These are phyloP conservation scores for Podospora bellae-mahoneyi DNA, from an alignment of 495 filamentous ascomycete species.

Conservation along the genomic window DNA sequence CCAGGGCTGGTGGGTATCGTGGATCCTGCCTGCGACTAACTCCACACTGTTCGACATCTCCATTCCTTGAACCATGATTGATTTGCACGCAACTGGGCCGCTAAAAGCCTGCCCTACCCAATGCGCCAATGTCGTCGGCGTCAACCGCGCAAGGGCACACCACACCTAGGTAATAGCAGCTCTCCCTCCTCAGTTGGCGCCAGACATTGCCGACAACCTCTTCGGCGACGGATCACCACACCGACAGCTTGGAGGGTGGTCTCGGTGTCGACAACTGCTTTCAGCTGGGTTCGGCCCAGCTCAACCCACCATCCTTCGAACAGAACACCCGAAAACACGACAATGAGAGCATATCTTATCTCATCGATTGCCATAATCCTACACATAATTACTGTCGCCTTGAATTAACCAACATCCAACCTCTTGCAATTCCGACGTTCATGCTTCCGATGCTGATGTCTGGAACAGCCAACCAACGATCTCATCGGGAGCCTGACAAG, in stretches of 20 bases:
- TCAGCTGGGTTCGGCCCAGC: not conserved
- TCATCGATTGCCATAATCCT: too few relatives aligned
- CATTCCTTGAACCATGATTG: not conserved
- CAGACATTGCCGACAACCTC: not conserved
- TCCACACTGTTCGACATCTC: not conserved
- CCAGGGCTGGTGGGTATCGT: not conserved
- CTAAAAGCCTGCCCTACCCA: not conserved
- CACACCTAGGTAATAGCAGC: not conserved
- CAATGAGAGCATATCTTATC: too few relatives aligned
- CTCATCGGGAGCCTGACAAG: not conserved
- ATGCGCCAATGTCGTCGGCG: not conserved
- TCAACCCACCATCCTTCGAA: not conserved
- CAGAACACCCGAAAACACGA: too few relatives aligned
- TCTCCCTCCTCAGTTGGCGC: too few relatives aligned
- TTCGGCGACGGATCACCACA: not conserved
- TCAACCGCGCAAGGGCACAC: not conserved
- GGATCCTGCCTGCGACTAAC: not conserved
- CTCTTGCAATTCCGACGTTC: slow-evolving; percentile 15
- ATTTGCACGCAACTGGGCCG: too few relatives aligned
- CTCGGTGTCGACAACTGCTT: not conserved
- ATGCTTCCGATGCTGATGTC: slow-evolving; percentile 13
- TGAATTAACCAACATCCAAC: slow-evolving; percentile 19
- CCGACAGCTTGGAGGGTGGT: not conserved
- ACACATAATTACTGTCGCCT: slow-evolving; percentile 14
- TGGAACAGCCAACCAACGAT: slow-evolving; percentile 15